A percentile compares a stretch with the other conserved stretches of the same genome.
Evolutionary conservation across 2,329 filamentous ascomycete species (phyloP).

Genomic region (Epichloe sylvatica): DNA sequence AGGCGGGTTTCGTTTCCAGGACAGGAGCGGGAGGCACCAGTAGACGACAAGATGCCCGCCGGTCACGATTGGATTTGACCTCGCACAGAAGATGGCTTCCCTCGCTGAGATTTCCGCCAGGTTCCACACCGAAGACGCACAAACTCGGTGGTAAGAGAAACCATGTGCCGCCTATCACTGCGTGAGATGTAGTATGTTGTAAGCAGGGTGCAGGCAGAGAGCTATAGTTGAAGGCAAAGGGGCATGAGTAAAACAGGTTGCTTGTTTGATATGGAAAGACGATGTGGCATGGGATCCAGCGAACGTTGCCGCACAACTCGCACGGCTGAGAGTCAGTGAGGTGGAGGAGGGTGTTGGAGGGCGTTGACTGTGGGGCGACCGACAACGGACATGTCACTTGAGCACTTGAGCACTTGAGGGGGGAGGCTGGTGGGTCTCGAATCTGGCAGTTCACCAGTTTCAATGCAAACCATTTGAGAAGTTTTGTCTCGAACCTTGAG

Average conservation of each 20-base stretch:
- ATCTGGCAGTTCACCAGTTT: too few species aligned
- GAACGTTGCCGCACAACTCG: background rate
- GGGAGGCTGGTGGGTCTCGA: too few species aligned
- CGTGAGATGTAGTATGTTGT: background rate
- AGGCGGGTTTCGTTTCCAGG: background rate
- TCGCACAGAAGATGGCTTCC: background rate
- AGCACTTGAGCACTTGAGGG: too few species aligned
- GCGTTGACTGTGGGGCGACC: background rate
- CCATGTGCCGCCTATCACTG: background rate
- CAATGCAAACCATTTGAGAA: too few species aligned
- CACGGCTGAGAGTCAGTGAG: background rate
- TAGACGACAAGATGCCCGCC: background rate
- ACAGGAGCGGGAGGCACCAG: background rate
- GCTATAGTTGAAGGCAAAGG: background rate
- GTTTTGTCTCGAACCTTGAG: too few species aligned
- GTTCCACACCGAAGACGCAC: background rate
- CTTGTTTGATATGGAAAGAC: background rate
- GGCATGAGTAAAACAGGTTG: background rate
- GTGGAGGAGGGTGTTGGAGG: too few species aligned
- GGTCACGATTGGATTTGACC: background rate
- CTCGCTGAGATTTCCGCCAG: background rate
- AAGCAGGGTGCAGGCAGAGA: background rate
- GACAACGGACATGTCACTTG: background rate
- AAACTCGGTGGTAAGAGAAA: background rate
- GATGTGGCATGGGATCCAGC: background rate